These are phyloP conservation scores for Pythium coloratum DNA, from an alignment of 352 stramenopile genomes.

Conservation along the genomic window DNA sequence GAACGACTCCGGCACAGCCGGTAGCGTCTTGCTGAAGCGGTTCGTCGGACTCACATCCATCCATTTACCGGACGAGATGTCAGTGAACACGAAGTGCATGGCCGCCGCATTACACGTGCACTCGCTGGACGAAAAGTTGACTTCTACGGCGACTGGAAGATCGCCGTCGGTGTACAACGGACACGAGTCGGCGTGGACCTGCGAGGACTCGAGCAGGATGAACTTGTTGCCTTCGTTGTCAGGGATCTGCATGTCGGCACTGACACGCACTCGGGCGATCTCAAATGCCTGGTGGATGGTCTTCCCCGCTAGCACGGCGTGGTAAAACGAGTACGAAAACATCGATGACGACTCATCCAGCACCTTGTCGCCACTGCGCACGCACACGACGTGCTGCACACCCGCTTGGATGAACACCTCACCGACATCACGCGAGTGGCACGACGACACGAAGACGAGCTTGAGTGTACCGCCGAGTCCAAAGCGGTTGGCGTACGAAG, in stretches of 20 bases:
- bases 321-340: slow-evolving; percentile 81
- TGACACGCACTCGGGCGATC: slow-evolving; percentile 68
- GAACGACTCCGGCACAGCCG: slow-evolving; percentile 63
- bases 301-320: slow-evolving; percentile 69
- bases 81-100: slow-evolving; percentile 64
- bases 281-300: slow-evolving; percentile 77
- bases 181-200: slow-evolving; percentile 54
- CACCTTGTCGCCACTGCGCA: slow-evolving; percentile 62
- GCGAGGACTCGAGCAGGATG: slow-evolving; percentile 68
- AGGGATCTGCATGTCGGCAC: slow-evolving; percentile 63
- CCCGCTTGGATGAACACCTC: slow-evolving; percentile 79
- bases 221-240: slow-evolving; percentile 76
- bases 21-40: slow-evolving; percentile 68
- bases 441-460: slow-evolving; percentile 82
- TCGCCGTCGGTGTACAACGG: slow-evolving; percentile 36
- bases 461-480: slow-evolving; percentile 51
- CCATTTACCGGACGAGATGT: slow-evolving; percentile 75
- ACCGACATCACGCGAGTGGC: slow-evolving; percentile 74
- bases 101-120: slow-evolving; percentile 58
- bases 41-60: slow-evolving; percentile 72
- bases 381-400: slow-evolving; percentile 76
- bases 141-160: slow-evolving; percentile 42
- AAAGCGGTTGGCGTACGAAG: slow-evolving; percentile 28
- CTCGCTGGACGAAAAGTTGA: slow-evolving; percentile 42
- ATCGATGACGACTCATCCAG: slow-evolving; percentile 74